Conservation (phyloP, 176 grass and related monocot species). For the Chrysopogon serrulatus region DNA sequence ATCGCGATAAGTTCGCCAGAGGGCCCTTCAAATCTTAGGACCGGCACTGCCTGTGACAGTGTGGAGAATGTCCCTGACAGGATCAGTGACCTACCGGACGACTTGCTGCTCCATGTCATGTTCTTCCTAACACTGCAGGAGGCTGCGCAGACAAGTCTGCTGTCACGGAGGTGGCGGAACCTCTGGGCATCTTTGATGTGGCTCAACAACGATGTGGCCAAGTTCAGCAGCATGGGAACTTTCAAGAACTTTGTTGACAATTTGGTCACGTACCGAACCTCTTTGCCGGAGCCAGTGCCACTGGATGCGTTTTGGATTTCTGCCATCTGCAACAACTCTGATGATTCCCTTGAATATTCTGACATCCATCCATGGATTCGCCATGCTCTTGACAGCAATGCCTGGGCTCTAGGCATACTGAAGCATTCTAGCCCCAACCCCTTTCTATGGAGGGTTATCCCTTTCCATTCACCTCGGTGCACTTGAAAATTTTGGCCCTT, state of each 20-base stretch:
- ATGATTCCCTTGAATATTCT: background rate
- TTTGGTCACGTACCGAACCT: background rate
- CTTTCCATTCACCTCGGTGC: background rate
- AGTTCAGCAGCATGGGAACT: constrained; percentile 11
- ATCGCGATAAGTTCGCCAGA: too few species aligned
- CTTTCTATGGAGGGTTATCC: constrained; percentile 8
- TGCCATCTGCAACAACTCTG: background rate
- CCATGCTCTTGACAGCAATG: constrained; percentile 1
- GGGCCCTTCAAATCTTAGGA: too few species aligned
- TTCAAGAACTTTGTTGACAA: constrained; percentile 13
- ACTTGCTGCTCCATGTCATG: background rate
- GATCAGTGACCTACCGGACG: background rate
- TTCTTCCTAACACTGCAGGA: background rate
- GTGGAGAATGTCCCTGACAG: background rate
- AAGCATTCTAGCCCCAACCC: background rate
- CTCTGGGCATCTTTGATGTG: background rate
- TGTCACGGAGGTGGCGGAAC: background rate
- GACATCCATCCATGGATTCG: constrained; percentile 17
- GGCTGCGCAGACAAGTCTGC: background rate
- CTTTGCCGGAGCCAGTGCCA: background rate
- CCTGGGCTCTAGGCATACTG: constrained; percentile 10
- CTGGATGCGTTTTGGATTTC: constrained; percentile 9
- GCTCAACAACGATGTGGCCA: background rate
- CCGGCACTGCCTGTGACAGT: too few species aligned
- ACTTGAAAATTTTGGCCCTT: constrained; percentile 8